Percentiles rank a stretch among this genome's conserved stretches.
Conservation (phyloP, 2,329 filamentous ascomycete species). For the Xylariaceae sp. region DNA sequence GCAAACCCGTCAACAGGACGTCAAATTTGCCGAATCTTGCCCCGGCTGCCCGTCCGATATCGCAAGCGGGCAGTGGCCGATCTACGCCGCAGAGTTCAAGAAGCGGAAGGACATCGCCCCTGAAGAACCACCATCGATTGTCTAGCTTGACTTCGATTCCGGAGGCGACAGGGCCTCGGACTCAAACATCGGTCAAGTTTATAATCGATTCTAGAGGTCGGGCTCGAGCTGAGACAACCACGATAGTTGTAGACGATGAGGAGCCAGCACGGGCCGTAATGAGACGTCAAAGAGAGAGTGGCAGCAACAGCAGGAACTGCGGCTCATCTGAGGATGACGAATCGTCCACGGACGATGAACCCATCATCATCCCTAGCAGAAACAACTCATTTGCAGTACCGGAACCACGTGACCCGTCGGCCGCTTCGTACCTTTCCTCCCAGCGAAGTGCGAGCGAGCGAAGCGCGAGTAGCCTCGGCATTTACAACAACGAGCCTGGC, state of each 20-base stretch:
- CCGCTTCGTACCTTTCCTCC: constrained; percentile 49
- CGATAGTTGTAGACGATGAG: constrained; percentile 40
- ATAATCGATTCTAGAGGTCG: constrained; percentile 65
- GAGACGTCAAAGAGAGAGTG: constrained; percentile 25
- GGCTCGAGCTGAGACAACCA: constrained; percentile 57
- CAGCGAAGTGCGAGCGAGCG: constrained; percentile 54
- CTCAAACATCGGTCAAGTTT: constrained; percentile 62
- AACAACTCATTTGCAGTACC: constrained; percentile 61
- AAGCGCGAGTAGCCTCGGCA: constrained; percentile 47
- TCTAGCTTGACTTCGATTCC: constrained; percentile 61
- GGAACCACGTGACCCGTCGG: constrained; percentile 51
- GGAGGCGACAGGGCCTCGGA: constrained; percentile 50
- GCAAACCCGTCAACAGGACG: constrained; percentile 44
- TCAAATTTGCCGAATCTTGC: constrained; percentile 50
- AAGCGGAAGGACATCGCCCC: constrained; percentile 54
- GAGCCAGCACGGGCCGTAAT: constrained; percentile 27
- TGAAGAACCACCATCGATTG: constrained; percentile 55
- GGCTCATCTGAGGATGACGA: constrained; percentile 54
- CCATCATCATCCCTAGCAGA: constrained; percentile 65
- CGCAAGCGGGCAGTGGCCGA: constrained; percentile 33
- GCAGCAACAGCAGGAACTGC: constrained; percentile 38
- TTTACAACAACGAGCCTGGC: constrained; percentile 40
- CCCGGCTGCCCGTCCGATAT: constrained; percentile 45
- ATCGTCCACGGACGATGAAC: constrained; percentile 65
- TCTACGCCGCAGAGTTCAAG: constrained; percentile 41